Evolutionary conservation across 83 land plant species (phyloP).

Genomic region (Thuja plicata): DNA sequence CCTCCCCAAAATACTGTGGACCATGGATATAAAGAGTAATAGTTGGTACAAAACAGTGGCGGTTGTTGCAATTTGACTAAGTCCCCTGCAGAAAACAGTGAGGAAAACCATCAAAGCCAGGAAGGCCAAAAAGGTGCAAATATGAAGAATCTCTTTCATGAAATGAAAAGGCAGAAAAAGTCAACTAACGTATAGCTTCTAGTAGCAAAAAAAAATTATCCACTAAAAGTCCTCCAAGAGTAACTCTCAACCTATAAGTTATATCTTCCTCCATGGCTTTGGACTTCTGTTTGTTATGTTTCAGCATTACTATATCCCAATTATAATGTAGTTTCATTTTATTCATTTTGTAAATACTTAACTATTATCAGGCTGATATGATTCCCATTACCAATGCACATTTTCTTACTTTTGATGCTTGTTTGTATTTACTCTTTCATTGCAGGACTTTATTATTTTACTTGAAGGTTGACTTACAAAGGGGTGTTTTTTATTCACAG

Average conservation of each 20-base stretch:
- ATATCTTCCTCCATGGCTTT: neutral
- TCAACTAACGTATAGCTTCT: neutral
- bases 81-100: neutral
- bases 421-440: neutral
- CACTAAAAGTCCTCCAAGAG: neutral
- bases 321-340: neutral
- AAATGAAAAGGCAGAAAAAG: neutral
- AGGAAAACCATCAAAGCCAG: neutral
- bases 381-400: neutral
- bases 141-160: neutral
- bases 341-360: neutral
- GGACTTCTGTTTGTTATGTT: neutral
- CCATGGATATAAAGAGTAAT: too few relatives aligned
- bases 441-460: neutral
- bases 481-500: slow-evolving; percentile 34
- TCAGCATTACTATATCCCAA: neutral
- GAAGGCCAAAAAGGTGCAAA: neutral
- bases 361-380: neutral
- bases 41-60: neutral
- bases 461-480: neutral
- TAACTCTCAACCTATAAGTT: neutral
- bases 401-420: neutral
- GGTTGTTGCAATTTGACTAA: neutral
- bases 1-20: too few relatives aligned
- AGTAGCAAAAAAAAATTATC: neutral